Evolutionary conservation across 257 asterid species (phyloP).

Genomic region (Echium plantagineum): DNA sequence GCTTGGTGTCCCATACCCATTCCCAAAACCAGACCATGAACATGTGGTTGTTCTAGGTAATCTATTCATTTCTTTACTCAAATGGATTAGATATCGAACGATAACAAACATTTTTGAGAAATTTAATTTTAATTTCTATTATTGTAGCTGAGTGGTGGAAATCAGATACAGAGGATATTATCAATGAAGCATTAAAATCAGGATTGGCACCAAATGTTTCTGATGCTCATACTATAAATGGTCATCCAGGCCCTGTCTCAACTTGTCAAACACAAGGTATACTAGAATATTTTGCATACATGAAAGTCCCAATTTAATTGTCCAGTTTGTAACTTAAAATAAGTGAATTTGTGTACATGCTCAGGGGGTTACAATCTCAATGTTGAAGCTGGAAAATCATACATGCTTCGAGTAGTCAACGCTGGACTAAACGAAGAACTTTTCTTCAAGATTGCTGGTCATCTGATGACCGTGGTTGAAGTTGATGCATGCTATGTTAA

Average conservation of each 20-base stretch:
- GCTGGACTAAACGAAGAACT: conserved; percentile 95
- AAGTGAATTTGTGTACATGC: not conserved
- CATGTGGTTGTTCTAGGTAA: conserved; percentile 54
- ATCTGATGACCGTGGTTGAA: conserved; percentile 69
- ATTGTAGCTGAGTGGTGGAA: conserved; percentile 89
- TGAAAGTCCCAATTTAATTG: not conserved
- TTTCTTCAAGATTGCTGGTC: conserved; percentile 84
- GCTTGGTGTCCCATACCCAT: conserved; percentile 76
- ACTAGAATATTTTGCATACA: no score
- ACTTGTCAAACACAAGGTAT: conserved; percentile 49
- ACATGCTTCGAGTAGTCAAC: conserved; percentile 70
- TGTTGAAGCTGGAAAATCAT: conserved; percentile 62
- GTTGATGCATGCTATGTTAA: conserved; percentile 86
- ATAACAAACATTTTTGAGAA: no score
- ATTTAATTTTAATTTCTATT: no score
- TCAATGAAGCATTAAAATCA: conserved; percentile 55
- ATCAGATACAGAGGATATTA: conserved; percentile 73
- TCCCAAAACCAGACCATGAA: conserved; percentile 82
- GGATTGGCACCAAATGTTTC: conserved; percentile 87
- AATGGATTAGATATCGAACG: no score
- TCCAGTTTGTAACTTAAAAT: no score
- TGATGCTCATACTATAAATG: conserved; percentile 88
- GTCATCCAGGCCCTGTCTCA: conserved; percentile 53
- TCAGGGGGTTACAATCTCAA: conserved; percentile 52
- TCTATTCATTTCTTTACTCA: not conserved